Base-by-base conservation (phyloP, 768 basidiomycete genomes). In the Lactarius akahatsu region DNA sequence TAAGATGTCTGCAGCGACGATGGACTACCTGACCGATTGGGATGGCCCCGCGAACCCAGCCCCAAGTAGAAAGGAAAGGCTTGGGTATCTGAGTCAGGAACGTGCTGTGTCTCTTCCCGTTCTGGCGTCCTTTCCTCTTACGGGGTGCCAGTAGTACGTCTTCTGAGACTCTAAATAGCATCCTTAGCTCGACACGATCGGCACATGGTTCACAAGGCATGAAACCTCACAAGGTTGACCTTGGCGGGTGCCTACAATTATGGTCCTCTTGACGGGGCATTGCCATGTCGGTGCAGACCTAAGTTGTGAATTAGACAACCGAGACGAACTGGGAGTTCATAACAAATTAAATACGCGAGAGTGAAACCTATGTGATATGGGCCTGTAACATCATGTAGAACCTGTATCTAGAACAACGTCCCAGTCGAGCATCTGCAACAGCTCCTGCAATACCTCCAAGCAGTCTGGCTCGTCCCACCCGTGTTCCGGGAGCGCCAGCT, bases 391-490 rank as follows among this genome's bases (percentile, higher is more conserved):
- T 54, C 52, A 55, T 40, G 7, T 7, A 13, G 50, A 55, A 36
- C 7, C 28, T 55, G 52, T 26, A 41, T 56, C 61, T 32, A 56
- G 11, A 20, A 56, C 54, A 16, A 62, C 61, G 28, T 62, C 61
- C 61, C 61, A 62, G 10, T 62, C 61, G n/a, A 62, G 61, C 54
- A 55, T 62, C 52, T 28, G 52, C 11, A 62, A 54, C 11, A 62
- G 28, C 36, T 41, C 30, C n/a, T 62, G 52, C 38, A 62, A 56
- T 10, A 62, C 26, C 28, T 54, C 38, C 52, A 62, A 56, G 26
- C 52, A 38, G 28, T 62, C 61, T 15, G 38, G 18, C 47, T 62
- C 61, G 26, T 41, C 61, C 23, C 61, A 34, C 61, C 40, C 61
- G 23, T 20, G 40, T 43, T 56, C 61, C 3, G 54, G 50, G 26